phyloP scores from a whole-genome alignment of 169 alveolate species.

The Blepharisma undulans region DNA sequence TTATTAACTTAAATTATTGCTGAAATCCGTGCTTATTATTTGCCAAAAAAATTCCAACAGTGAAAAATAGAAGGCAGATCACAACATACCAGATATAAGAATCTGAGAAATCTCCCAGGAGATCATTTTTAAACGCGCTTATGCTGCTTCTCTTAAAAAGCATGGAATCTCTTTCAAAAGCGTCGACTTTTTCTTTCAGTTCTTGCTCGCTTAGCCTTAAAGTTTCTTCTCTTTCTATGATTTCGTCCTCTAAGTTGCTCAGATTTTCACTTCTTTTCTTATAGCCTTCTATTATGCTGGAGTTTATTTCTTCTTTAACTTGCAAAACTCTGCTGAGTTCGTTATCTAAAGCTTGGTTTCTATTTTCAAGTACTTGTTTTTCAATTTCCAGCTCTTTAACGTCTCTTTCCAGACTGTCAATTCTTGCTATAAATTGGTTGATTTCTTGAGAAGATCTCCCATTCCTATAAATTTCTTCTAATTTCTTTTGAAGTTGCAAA shows the following conservation, averaged over 20 bases:
- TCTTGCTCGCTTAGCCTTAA: not conserved
- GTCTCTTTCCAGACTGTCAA: not conserved
- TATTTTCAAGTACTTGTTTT: not conserved
- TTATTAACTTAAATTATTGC: not conserved
- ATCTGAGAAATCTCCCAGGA: not conserved
- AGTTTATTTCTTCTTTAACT: not conserved
- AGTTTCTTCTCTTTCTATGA: not conserved
- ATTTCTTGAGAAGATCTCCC: not conserved
- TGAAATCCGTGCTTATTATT: not conserved
- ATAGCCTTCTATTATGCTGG: not conserved
- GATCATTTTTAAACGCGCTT: not conserved
- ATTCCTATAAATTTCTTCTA: not conserved
- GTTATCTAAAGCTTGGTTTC: not conserved
- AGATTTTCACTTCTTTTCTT: not conserved
- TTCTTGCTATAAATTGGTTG: not conserved
- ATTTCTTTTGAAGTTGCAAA: not conserved
- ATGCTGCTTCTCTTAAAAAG: not conserved
- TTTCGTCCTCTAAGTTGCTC: not conserved
- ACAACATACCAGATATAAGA: not conserved
- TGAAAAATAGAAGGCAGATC: not conserved
- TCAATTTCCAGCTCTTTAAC: not conserved
- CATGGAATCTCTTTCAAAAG: not conserved
- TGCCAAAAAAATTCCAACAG: not conserved
- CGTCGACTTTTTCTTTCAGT: not conserved
- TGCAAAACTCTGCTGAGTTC: not conserved